A percentile compares a stretch with the other conserved stretches of the same genome.
These are phyloP conservation scores for Elsinoe australis DNA, from an alignment of 2,329 filamentous ascomycete species.

Conservation along the genomic window DNA sequence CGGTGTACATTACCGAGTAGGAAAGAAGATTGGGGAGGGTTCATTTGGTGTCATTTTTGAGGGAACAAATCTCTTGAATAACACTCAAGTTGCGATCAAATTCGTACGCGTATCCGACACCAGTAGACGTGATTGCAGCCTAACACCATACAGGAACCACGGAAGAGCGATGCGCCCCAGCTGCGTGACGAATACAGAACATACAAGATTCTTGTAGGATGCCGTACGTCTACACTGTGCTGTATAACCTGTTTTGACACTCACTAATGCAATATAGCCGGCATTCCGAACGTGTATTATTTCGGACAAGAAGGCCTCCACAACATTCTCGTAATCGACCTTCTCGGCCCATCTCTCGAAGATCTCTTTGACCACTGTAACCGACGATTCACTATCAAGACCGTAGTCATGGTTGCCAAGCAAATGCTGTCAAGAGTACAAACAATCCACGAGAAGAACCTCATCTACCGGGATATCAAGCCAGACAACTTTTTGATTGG, in stretches of 20 bases:
- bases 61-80: conserved; percentile 96
- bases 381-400: conserved; percentile 91
- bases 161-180: conserved; percentile 97
- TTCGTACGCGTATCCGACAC: conserved; percentile 59
- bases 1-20: conserved; percentile 95
- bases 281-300: conserved; percentile 99
- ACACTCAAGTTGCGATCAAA: conserved; percentile 98
- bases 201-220: conserved; percentile 98
- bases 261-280: conserved; percentile 54
- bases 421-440: conserved; percentile 96
- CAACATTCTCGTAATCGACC: conserved; percentile 96
- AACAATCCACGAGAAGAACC: conserved; percentile 95
- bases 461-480: conserved; percentile 99
- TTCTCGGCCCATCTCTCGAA: conserved; percentile 88
- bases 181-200: conserved; percentile 97
- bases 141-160: conserved; percentile 65
- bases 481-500: conserved; percentile 99
- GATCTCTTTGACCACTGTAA: conserved; percentile 98
- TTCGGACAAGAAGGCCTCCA: conserved; percentile 97
- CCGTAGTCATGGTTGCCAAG: conserved; percentile 97
- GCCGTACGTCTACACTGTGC: conserved; percentile 69
- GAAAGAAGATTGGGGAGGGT: conserved; percentile 98
- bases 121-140: conserved; percentile 8
- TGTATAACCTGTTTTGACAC: no score
- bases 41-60: conserved; percentile 98